Base-by-base conservation (phyloP, 306 rosid genomes). In the Cucurbita pepo region DNA sequence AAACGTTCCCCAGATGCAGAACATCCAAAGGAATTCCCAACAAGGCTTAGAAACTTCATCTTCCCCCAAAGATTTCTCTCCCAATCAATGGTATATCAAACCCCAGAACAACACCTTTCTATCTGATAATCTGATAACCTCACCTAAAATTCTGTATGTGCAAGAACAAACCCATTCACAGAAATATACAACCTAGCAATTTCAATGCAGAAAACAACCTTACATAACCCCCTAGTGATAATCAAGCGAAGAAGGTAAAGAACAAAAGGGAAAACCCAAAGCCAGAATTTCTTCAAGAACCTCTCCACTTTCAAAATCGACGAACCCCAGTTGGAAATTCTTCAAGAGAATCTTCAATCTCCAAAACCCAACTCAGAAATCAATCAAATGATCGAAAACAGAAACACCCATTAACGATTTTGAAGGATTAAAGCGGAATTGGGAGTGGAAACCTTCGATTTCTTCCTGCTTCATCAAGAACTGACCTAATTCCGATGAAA, bases 1-100 rank as follows among this genome's bases (percentile, higher is more conserved):
- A 95, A 80, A 6, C 99, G 85, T 82, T 95, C 99, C 71, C 99
- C 97, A 5, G 99, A 95, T 61, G 99, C 99, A 30, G 99, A 95
- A 80, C 99, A 95, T 11, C 99, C 97, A 75, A 95, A 95, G 9
- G 99, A 95, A 82, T 95, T 95, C 67, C 99, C 99, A 71, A 95
- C 88, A 22, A 91, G 58, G 80, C 96, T 89, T 34, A 95, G 84
- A 82, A 95, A 86, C 69, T 78, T 85, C 99, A 93, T 81, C 77
- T 65, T 81, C 3, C 47, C 22, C 18, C 53, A 51, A 18, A 53
- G 22, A 51, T 51, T 51, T 8, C 61, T 1, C 62, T 52, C 75
- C 37, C 34, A 51, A 11, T 13, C 41, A 47, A 45, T 5, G 51
- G 37, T 11, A 21, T 47, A 66, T 21, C 22, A 21, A 21, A 21